Conservation (phyloP, 1,284 basidiomycete genomes). For the Mycosarcoma mackinlayi region DNA sequence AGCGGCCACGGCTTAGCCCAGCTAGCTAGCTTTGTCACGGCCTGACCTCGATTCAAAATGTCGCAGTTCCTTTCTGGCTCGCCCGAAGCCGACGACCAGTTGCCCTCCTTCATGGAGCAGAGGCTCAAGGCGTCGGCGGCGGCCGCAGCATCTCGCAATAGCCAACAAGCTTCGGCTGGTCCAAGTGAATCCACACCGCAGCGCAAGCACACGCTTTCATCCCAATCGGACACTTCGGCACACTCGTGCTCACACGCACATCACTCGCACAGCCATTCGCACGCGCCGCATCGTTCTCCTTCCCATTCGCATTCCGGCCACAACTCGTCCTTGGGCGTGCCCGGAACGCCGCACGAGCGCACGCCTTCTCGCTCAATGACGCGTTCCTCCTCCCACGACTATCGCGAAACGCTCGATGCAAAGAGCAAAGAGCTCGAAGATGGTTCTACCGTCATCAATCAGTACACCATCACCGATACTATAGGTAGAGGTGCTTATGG, state of each 20-base stretch:
- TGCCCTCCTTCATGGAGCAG: slow-evolving; percentile 42
- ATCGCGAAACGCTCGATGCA: slow-evolving; percentile 64
- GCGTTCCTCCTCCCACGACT: slow-evolving; percentile 37
- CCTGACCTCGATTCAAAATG: too few relatives aligned
- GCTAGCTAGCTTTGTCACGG: too few relatives aligned
- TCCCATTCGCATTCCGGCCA: slow-evolving; percentile 9
- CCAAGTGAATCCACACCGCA: slow-evolving; percentile 20
- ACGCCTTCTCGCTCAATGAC: slow-evolving; percentile 35
- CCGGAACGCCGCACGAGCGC: slow-evolving; percentile 17
- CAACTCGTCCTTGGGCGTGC: slow-evolving; percentile 25
- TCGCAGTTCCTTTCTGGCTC: slow-evolving; percentile 41
- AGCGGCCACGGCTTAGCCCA: too few relatives aligned
- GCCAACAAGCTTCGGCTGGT: slow-evolving; percentile 15
- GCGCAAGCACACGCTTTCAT: slow-evolving; percentile 20
- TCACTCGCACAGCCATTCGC: too few relatives aligned
- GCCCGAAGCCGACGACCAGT: slow-evolving; percentile 39
- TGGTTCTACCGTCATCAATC: slow-evolving; percentile 65
- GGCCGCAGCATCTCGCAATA: not conserved
- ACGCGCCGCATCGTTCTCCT: too few relatives aligned
- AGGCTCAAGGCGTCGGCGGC: slow-evolving; percentile 5
- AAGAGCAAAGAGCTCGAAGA: slow-evolving; percentile 59
- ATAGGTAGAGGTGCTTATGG: slow-evolving; percentile 65
- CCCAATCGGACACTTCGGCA: slow-evolving; percentile 2
- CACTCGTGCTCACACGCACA: slow-evolving; percentile 10
- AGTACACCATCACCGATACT: slow-evolving; percentile 62